A percentile compares a stretch with the other conserved stretches of the same genome.
phyloP scores from a whole-genome alignment of 2,329 filamentous ascomycete species.

The Colletotrichum phormii region DNA sequence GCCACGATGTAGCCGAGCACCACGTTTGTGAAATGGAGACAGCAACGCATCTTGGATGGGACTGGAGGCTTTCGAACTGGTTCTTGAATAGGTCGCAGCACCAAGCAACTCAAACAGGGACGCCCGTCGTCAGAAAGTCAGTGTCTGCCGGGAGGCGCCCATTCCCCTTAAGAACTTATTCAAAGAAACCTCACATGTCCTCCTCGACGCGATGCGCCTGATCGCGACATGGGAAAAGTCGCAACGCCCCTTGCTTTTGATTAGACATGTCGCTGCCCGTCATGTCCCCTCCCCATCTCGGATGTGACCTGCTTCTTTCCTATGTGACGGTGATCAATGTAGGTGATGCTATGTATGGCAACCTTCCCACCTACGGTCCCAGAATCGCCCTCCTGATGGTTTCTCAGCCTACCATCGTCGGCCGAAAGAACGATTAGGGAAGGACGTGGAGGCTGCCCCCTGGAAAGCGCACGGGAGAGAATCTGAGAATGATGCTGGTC shows the following conservation, averaged over 20 bases:
- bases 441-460: not conserved
- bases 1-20: slow-evolving; percentile 28
- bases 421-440: slow-evolving; percentile 15
- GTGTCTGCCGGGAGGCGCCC: not conserved
- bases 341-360: slow-evolving; percentile 4
- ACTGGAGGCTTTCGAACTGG: not conserved
- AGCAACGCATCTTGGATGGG: slow-evolving; percentile 24
- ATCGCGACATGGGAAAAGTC: not conserved
- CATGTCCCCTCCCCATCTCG: slow-evolving; percentile 1
- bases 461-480: not conserved
- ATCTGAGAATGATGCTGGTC: not conserved
- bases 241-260: slow-evolving; percentile 12
- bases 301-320: slow-evolving; percentile 21
- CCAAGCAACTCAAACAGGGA: not conserved
- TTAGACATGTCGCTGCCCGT: slow-evolving; percentile 5
- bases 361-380: not conserved
- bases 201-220: not conserved
- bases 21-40: slow-evolving; percentile 5
- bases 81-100: not conserved
- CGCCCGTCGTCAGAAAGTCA: not conserved
- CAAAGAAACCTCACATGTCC: not conserved
- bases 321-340: not conserved
- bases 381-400: not conserved
- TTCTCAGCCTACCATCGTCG: slow-evolving; percentile 8
- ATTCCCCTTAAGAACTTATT: not conserved